phyloP scores from a whole-genome alignment of 2,329 filamentous ascomycete genomes.

The Macroventuria anomochaeta region DNA sequence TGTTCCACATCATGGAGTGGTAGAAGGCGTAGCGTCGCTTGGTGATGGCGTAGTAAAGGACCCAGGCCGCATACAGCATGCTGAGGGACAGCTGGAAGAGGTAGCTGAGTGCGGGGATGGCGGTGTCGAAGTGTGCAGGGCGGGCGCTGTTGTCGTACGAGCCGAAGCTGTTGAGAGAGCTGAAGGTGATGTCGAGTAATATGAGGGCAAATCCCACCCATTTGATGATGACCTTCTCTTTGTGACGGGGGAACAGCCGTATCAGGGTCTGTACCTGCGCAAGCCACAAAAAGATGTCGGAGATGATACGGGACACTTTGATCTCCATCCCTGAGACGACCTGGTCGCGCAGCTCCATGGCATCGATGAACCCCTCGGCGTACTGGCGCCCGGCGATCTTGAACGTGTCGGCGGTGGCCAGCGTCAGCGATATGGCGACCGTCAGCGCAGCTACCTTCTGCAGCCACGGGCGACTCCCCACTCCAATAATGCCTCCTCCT shows the following conservation, averaged over 20 bases:
- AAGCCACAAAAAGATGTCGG: constrained; percentile 95
- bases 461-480: constrained; percentile 91
- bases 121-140: constrained; percentile 81
- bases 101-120: constrained; percentile 89
- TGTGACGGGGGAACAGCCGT: constrained; percentile 90
- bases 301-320: constrained; percentile 89
- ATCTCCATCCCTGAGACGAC: constrained; percentile 87
- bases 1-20: constrained; percentile 88
- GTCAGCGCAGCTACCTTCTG: constrained; percentile 73
- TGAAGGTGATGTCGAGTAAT: constrained; percentile 87
- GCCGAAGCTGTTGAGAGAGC: constrained; percentile 86
- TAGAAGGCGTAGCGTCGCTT: constrained; percentile 92
- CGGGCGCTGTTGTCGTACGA: constrained; percentile 61
- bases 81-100: constrained; percentile 88
- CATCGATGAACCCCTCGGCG: constrained; percentile 78
- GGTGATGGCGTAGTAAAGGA: constrained; percentile 90
- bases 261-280: constrained; percentile 97
- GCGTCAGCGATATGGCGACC: constrained; percentile 82
- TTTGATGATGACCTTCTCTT: constrained; percentile 98
- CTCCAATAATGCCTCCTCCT: constrained; percentile 71
- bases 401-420: constrained; percentile 92
- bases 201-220: constrained; percentile 97
- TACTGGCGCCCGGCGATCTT: constrained; percentile 84
- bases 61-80: constrained; percentile 89
- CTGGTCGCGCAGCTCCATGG: constrained; percentile 72